Base-by-base conservation (phyloP, 805 yeast genomes). In the Lipomyces starkeyi region DNA sequence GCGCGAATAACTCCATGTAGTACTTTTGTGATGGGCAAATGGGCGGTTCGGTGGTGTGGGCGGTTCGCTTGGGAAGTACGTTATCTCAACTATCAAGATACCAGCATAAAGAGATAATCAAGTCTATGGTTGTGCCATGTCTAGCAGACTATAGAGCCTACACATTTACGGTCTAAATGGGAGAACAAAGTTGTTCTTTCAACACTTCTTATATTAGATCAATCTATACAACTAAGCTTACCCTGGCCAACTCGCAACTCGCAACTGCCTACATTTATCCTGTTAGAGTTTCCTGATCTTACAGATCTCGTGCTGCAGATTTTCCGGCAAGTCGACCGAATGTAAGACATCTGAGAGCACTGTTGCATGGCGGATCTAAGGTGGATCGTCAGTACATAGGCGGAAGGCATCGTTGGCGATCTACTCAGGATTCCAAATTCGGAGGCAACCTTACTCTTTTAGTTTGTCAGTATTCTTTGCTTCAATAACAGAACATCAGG, bases 261-360 rank as follows among this genome's bases (percentile, higher is more conserved):
- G n/a, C n/a, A n/a, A n/a, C 53, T 47, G 53, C 53, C 53, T 47
- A 47, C 53, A 47, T 5, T 47, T 47, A 47, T 47, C 53, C 53
- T 47, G 53, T 47, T 47, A 47, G 53, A 47, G 53, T 47, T 47
- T 47, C 53, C 53, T 47, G 53, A 47, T 52, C 27, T 52, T 52
- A 52, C 55, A 52, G 27, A 20, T n/a, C 55, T 52, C 9, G 55
- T 7, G 55, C 55, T 2, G 55, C 55, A 52, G 55, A 2, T 52
- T 52, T 52, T 52, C 55, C 55, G 9, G 55, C 55, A 52, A 52
- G 55, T 52, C 55, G 55, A 52, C 55, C 55, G 55, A 52, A 52
- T 52, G 55, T 52, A 7, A 52, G 55, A 52, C 55, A 52, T 2
- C 55, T 2, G 9, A 52, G 55, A 2, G 55, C 55, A 52, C 55